Percentiles rank a stretch among this genome's conserved stretches.
Conservation (phyloP, 179 eudicot species). For the Spergularia azorica region DNA sequence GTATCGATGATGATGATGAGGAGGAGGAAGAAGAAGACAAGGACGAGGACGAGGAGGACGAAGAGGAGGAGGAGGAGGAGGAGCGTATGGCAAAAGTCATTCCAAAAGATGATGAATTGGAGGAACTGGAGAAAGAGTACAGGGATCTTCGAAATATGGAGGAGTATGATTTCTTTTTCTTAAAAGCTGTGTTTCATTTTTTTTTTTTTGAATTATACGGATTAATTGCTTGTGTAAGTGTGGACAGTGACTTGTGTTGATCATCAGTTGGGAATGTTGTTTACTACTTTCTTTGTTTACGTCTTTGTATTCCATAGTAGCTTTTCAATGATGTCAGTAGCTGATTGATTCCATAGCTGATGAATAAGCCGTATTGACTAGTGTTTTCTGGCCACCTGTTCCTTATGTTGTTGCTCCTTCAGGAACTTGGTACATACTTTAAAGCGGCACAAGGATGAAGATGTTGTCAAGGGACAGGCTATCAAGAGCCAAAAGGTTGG, state of each 20-base stretch:
- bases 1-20: constrained; percentile 31
- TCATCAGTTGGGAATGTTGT: too few species aligned
- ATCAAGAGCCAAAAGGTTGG: constrained; percentile 34
- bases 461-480: constrained; percentile 80
- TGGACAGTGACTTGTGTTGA: neutral
- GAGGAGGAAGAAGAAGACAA: constrained; percentile 12
- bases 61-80: constrained; percentile 23
- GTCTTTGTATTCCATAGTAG: too few species aligned
- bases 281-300: too few species aligned
- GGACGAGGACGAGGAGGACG: constrained; percentile 6
- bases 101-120: constrained; percentile 57
- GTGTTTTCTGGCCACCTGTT: neutral
- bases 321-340: too few species aligned
- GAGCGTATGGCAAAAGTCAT: constrained; percentile 13
- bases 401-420: constrained; percentile 2
- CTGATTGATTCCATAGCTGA: too few species aligned
- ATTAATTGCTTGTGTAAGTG: too few species aligned
- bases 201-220: neutral
- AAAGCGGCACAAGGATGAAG: constrained; percentile 68
- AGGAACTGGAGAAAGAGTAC: constrained; percentile 77
- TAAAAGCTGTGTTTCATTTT: neutral
- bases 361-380: too few species aligned
- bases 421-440: constrained; percentile 68
- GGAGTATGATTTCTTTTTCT: constrained; percentile 54
- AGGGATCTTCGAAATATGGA: constrained; percentile 52